A percentile compares a stretch with the other conserved stretches of the same genome.
phyloP scores from a whole-genome alignment of 441 rosid species.

The Bocquillonia castaneifolia region DNA sequence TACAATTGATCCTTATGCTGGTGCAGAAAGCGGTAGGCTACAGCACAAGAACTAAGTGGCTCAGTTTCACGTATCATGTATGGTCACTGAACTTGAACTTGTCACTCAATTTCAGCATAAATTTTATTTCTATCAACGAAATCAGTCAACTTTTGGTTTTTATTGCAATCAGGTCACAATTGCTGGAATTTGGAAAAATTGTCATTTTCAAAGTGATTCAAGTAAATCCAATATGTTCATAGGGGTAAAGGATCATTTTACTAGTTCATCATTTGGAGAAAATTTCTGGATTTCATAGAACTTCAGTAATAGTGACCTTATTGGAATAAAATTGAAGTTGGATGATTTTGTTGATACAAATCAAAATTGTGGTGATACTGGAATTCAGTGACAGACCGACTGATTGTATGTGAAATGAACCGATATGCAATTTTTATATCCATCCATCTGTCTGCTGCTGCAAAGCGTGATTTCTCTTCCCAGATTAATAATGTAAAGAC shows the following conservation, averaged over 20 bases:
- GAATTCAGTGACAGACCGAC: too few species aligned
- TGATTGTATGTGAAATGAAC: neutral
- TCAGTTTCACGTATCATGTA: neutral
- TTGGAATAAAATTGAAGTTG: too few species aligned
- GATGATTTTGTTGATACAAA: too few species aligned
- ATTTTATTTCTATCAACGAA: neutral
- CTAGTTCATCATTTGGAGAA: too few species aligned
- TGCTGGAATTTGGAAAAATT: too few species aligned
- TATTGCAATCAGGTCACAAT: too few species aligned
- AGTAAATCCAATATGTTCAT: too few species aligned
- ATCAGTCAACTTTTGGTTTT: neutral
- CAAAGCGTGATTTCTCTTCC: neutral
- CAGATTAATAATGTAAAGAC: neutral
- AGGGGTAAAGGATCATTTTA: too few species aligned
- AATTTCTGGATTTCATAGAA: too few species aligned
- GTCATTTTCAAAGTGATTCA: too few species aligned
- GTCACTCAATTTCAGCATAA: neutral
- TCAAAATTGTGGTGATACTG: too few species aligned
- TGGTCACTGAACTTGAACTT: neutral
- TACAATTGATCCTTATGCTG: conserved; percentile 76
- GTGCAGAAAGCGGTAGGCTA: conserved; percentile 89
- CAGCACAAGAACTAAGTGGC: conserved; percentile 78
- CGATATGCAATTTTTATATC: neutral
- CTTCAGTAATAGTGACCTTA: too few species aligned
- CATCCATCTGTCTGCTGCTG: neutral